Evolutionary conservation across 139 green algal species (phyloP).

Genomic region (Chlamydomonas eustigma): DNA sequence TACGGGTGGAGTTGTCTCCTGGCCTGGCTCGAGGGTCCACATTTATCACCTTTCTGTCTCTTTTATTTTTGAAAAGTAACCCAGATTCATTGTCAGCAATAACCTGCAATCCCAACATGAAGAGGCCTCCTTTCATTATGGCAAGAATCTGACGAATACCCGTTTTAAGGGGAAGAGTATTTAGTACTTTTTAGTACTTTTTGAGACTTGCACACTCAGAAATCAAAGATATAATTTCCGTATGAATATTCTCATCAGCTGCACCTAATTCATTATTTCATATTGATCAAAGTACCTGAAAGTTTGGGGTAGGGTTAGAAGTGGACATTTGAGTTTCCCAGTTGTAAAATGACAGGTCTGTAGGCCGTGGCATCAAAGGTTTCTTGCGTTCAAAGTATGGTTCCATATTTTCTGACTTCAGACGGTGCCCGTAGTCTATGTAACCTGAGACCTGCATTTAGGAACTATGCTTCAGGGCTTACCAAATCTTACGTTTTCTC

Average conservation of each 20-base stretch:
- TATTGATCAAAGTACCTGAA: too few relatives aligned
- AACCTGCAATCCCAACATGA: constrained; percentile 45
- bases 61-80: constrained; percentile 88
- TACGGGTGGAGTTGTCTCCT: constrained; percentile 78
- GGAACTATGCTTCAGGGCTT: neutral
- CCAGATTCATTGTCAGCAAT: constrained; percentile 75
- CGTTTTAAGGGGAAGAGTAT: too few relatives aligned
- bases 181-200: too few relatives aligned
- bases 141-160: too few relatives aligned
- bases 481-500: too few relatives aligned
- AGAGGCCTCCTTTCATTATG: neutral
- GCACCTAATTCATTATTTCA: too few relatives aligned
- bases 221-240: too few relatives aligned
- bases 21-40: constrained; percentile 62
- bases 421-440: constrained; percentile 80
- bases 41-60: constrained; percentile 83
- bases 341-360: constrained; percentile 88
- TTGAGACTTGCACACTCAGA: too few relatives aligned
- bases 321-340: constrained; percentile 84
- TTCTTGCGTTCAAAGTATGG: constrained; percentile 71
- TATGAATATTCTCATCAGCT: too few relatives aligned
- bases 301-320: constrained; percentile 78
- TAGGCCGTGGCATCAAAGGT: constrained; percentile 72
- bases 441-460: constrained; percentile 72
- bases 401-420: constrained; percentile 68